A percentile compares a stretch with the other conserved stretches of the same genome.
These are phyloP conservation scores for Sicyos edulis DNA, from an alignment of 306 rosid species.

Conservation along the genomic window DNA sequence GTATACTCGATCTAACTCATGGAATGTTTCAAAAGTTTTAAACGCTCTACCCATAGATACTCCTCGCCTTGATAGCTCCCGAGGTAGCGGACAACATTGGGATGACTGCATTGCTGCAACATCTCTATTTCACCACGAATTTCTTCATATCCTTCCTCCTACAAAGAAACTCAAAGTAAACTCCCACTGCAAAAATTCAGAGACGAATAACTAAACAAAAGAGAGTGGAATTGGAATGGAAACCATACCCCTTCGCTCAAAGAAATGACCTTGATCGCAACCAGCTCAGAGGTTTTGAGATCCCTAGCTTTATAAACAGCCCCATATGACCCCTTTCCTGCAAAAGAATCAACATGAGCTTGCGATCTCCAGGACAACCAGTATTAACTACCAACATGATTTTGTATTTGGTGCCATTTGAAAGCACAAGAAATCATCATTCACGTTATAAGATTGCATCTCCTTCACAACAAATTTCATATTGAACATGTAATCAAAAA, in stretches of 20 bases:
- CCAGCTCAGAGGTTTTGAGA: slow-evolving; percentile 80
- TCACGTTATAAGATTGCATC: neutral
- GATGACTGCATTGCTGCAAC: slow-evolving; percentile 98
- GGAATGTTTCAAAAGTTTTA: slow-evolving; percentile 1
- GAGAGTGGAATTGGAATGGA: neutral
- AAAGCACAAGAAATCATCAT: neutral
- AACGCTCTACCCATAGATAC: slow-evolving; percentile 77
- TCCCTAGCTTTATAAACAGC: slow-evolving; percentile 97
- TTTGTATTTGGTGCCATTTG: neutral
- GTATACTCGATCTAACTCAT: neutral
- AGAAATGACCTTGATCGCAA: slow-evolving; percentile 91
- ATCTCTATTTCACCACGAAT: slow-evolving; percentile 97
- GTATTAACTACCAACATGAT: neutral
- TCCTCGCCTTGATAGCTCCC: slow-evolving; percentile 99
- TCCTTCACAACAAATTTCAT: neutral
- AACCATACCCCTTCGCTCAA: slow-evolving; percentile 76
- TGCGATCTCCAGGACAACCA: slow-evolving; percentile 15
- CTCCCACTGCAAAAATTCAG: slow-evolving; percentile 23
- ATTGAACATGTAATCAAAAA: neutral
- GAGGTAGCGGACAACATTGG: slow-evolving; percentile 92
- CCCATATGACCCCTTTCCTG: slow-evolving; percentile 98
- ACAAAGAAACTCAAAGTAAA: slow-evolving; percentile 24
- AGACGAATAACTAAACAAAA: slow-evolving; percentile 17
- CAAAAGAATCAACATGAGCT: neutral
- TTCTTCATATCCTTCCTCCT: slow-evolving; percentile 99